A percentile compares a stretch with the other conserved stretches of the same genome.
These are phyloP conservation scores for Conringia planisiliqua DNA, from an alignment of 345 rosid species.

Conservation along the genomic window DNA sequence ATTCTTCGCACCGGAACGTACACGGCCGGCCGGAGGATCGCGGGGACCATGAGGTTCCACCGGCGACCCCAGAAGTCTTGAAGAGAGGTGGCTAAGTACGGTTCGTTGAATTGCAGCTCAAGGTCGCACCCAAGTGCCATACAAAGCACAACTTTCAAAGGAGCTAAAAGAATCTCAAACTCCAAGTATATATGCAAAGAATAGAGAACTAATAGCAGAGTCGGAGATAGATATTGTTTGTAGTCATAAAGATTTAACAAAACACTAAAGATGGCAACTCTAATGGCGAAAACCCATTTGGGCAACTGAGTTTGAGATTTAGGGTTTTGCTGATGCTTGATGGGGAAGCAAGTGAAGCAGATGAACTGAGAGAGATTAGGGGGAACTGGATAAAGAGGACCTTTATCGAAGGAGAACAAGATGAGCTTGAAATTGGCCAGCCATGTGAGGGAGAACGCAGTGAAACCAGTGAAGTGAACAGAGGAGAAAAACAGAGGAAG, in stretches of 20 bases:
- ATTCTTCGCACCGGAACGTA: slow-evolving; percentile 18
- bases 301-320: neutral
- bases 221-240: neutral
- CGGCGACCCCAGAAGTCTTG: slow-evolving; percentile 78
- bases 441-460: slow-evolving; percentile 34
- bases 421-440: slow-evolving; percentile 48
- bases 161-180: slow-evolving; percentile 31
- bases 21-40: slow-evolving; percentile 46
- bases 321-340: slow-evolving; percentile 37
- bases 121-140: slow-evolving; percentile 23
- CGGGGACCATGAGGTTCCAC: slow-evolving; percentile 61
- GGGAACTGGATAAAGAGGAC: slow-evolving; percentile 31
- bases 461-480: slow-evolving; percentile 21
- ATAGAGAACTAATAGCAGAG: neutral
- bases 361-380: slow-evolving; percentile 24
- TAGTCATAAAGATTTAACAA: slow-evolving; percentile 1
- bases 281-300: slow-evolving; percentile 24
- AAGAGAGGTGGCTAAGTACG: slow-evolving; percentile 54
- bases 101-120: slow-evolving; percentile 41
- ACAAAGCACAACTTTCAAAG: neutral
- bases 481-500: slow-evolving; percentile 42
- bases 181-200: slow-evolving; percentile 24
- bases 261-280: slow-evolving; percentile 21
- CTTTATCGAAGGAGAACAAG: slow-evolving; percentile 36
- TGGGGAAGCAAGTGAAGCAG: slow-evolving; percentile 37